Base-by-base conservation (phyloP, 2,329 filamentous ascomycete species). In the Arachnomyces sp. region DNA sequence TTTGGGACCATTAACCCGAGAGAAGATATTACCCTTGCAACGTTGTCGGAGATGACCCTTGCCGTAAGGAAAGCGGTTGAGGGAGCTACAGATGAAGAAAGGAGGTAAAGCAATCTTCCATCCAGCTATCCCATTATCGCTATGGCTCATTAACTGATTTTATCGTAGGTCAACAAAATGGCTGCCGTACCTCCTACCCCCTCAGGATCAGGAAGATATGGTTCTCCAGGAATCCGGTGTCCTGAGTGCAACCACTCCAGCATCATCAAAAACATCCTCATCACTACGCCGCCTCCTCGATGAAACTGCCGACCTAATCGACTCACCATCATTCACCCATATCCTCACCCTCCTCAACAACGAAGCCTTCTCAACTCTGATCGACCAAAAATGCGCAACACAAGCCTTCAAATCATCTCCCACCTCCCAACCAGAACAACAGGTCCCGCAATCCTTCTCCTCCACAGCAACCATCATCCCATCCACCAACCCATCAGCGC, bases 301-400 rank as follows among this genome's bases (percentile, higher is more conserved):
- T 59, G 92, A 98, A 69, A 96, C 92, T 2, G 86, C 90, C 30
- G 92, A 98, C 59, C 76, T 98, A 16, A 82, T 96, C 56, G 92
- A 98, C 57, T 95, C 92, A 1, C 92, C 92, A 0, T 78, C 86
- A 28, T 96, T 96, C 64, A 77, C 82, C 1, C 83, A 88, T 54
- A 88, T 98, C 28, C 74, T 95, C 33, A 86, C 84, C 2, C 79
- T 86, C 43, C 75, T 95, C 41, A 83, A 96, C 44, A 89, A 96
- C 60, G 77, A 87, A 34, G 84, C 82, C 40, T 98, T 95, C 66
- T 84, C 84, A 2, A 77, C 83, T 16, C 75, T 98, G 12, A 75
- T 95, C 17, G 85, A 95, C 55, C 74, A 78, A 53, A 92, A 92
- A 62, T 77, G 95, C 39, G 81, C 85, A 4, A 72, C 76, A 3